Conservation (phyloP, 371 early-diverging fungal genomes). For the Mucor lusitanicus region DNA sequence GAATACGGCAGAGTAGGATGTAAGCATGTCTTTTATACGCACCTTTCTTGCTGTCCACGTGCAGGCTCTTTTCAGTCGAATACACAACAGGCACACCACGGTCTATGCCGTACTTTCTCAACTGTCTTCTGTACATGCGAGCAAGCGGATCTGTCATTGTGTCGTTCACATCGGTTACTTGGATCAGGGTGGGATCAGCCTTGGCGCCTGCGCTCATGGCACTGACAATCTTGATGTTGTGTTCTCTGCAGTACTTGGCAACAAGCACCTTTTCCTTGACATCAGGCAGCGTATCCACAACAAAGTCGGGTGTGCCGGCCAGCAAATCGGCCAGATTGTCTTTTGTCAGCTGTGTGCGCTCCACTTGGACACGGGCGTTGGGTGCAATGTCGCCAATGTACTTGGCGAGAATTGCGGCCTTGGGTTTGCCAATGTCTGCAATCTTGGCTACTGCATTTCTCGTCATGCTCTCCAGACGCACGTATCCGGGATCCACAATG, state of each 20-base stretch:
- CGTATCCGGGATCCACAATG: constrained; percentile 90
- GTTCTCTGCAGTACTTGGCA: constrained; percentile 78
- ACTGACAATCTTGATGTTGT: constrained; percentile 74
- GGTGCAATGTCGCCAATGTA: constrained; percentile 79
- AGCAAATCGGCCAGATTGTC: constrained; percentile 67
- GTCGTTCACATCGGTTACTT: constrained; percentile 89
- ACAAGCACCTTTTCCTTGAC: constrained; percentile 87
- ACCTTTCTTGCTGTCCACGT: constrained; percentile 2
- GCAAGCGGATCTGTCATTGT: constrained; percentile 91
- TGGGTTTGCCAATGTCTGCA: constrained; percentile 86
- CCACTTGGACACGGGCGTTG: constrained; percentile 72
- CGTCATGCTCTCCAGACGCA: constrained; percentile 83
- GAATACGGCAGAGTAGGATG: no score
- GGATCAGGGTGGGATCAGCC: constrained; percentile 90
- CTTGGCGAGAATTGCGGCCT: constrained; percentile 71
- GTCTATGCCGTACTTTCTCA: constrained; percentile 73
- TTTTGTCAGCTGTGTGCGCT: constrained; percentile 65
- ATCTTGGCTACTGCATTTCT: constrained; percentile 88
- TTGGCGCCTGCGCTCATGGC: constrained; percentile 95
- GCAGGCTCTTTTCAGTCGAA: constrained; percentile 82
- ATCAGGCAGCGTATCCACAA: constrained; percentile 90
- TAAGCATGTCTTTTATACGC: no score
- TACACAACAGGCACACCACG: constrained; percentile 85
- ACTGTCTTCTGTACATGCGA: constrained; percentile 75
- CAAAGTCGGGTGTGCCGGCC: constrained; percentile 65